Percentiles rank a stretch among this genome's conserved stretches.
phyloP scores from a whole-genome alignment of 768 basidiomycete genomes.

The Stropharia rugosoannulata region DNA sequence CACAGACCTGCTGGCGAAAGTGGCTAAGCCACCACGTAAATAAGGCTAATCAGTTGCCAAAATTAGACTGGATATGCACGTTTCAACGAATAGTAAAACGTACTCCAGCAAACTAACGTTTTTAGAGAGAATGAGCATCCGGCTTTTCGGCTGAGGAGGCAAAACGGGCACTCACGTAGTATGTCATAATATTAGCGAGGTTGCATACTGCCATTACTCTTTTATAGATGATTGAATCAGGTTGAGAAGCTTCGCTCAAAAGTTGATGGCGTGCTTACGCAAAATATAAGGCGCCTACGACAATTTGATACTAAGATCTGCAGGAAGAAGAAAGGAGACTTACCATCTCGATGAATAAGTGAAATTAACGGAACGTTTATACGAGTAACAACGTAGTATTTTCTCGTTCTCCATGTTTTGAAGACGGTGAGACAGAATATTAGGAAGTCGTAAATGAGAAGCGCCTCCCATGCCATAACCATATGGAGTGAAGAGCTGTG shows the following conservation, averaged over 20 bases:
- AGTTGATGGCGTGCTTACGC: constrained; percentile 34
- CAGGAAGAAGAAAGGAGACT: constrained; percentile 12
- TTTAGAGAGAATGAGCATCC: background rate
- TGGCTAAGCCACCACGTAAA: constrained; percentile 46
- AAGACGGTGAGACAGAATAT: constrained; percentile 47
- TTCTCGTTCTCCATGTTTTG: constrained; percentile 40
- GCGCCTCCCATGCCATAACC: constrained; percentile 47
- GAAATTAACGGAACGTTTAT: constrained; percentile 35
- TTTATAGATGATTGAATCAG: background rate
- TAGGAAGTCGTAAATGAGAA: constrained; percentile 47
- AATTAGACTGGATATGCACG: background rate
- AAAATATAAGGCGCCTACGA: constrained; percentile 52
- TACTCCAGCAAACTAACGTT: constrained; percentile 9
- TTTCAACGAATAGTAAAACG: background rate
- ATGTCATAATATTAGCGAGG: constrained; percentile 42
- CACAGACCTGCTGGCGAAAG: constrained; percentile 47
- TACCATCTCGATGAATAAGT: constrained; percentile 50
- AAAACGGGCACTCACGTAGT: constrained; percentile 26
- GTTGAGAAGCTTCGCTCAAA: background rate
- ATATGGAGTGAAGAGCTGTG: constrained; percentile 28
- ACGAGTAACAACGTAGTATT: constrained; percentile 22
- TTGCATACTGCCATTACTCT: constrained; percentile 55
- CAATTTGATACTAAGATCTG: background rate
- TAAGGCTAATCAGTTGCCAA: constrained; percentile 31
- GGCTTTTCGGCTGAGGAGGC: background rate